These are phyloP conservation scores for Colletotrichum siamense DNA, from an alignment of 2,329 filamentous ascomycete genomes.

Conservation along the genomic window DNA sequence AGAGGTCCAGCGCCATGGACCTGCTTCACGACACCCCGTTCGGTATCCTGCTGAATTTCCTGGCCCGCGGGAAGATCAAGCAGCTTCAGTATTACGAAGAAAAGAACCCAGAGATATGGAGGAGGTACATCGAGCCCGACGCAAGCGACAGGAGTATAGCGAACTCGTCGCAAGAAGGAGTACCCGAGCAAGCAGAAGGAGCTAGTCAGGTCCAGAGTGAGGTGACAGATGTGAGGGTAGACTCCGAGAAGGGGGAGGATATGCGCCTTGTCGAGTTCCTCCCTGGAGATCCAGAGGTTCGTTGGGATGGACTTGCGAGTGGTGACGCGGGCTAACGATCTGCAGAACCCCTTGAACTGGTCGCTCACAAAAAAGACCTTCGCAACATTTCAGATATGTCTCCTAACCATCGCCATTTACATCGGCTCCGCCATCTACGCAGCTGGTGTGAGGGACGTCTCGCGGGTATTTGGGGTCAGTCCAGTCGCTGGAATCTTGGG, in stretches of 20 bases:
- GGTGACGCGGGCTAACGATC: background rate
- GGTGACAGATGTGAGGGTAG: background rate
- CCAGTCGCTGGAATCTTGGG: background rate
- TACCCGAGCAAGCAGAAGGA: background rate
- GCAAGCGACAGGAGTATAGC: background rate
- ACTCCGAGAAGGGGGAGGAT: background rate
- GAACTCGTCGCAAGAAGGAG: background rate
- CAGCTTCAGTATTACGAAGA: conserved; percentile 7
- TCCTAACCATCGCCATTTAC: background rate
- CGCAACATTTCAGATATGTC: background rate
- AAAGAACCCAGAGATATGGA: background rate
- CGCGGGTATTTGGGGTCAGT: background rate
- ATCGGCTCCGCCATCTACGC: conserved; percentile 16
- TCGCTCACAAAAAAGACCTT: background rate
- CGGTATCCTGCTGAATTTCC: background rate
- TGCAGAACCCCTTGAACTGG: background rate
- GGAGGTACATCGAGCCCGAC: background rate
- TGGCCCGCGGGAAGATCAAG: background rate
- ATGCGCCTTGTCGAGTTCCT: background rate
- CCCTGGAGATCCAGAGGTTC: conserved; percentile 7
- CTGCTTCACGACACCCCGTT: conserved; percentile 4
- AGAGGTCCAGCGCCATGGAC: background rate
- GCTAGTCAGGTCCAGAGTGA: background rate
- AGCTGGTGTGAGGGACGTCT: background rate
- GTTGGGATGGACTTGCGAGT: background rate